phyloP scores from a whole-genome alignment of 768 basidiomycete species.

The Boletus insuetus region DNA sequence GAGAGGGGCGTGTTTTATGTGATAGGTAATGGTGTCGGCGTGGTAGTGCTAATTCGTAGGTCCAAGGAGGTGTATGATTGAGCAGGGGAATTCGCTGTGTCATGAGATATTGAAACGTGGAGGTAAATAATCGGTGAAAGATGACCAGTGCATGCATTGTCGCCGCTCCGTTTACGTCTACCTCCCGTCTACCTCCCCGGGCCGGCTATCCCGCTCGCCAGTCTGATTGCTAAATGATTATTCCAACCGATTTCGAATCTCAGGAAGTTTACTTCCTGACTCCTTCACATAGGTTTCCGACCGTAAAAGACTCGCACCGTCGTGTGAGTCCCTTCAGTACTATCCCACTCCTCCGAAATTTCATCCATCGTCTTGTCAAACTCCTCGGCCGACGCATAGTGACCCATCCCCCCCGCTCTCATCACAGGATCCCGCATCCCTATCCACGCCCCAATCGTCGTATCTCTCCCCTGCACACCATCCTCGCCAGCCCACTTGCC shows the following conservation, averaged over 20 bases:
- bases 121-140: too few species aligned
- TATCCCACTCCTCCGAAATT: conserved; percentile 27
- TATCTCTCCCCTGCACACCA: conserved; percentile 17
- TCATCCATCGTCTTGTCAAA: conserved; percentile 17
- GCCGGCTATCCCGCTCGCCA: not conserved
- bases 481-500: conserved; percentile 27
- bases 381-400: conserved; percentile 17
- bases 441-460: conserved; percentile 17
- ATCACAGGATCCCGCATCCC: conserved; percentile 24
- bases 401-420: conserved; percentile 14
- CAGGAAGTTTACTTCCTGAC: too few species aligned
- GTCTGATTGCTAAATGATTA: not conserved
- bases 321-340: conserved; percentile 11
- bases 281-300: conserved; percentile 12
- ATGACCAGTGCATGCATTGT: too few species aligned
- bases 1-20: not conserved
- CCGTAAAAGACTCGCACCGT: conserved; percentile 6
- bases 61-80: not conserved
- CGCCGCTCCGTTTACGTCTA: too few species aligned
- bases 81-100: not conserved
- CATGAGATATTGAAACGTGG: too few species aligned
- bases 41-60: not conserved
- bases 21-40: not conserved
- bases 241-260: not conserved
- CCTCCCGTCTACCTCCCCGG: not conserved